phyloP scores from a whole-genome alignment of 169 alveolate genomes.

The Perkinsus chesapeaki region DNA sequence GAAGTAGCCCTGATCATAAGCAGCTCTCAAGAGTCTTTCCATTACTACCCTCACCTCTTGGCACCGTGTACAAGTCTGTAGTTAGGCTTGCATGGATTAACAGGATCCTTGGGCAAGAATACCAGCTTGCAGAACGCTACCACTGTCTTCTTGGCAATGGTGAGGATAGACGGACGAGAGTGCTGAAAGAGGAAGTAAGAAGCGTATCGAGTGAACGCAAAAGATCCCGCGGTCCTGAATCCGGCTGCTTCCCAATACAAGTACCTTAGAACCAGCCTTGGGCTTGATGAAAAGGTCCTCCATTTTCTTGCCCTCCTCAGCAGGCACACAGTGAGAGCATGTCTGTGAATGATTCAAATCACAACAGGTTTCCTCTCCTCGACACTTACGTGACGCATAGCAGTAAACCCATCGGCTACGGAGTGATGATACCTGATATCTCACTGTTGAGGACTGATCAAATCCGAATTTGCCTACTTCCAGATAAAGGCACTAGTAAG shows the following conservation, averaged over 20 bases:
- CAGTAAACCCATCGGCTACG: background rate
- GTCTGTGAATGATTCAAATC: background rate
- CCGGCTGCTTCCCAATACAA: background rate
- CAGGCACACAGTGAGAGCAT: background rate
- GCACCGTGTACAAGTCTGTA: background rate
- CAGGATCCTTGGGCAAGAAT: background rate
- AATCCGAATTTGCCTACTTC: background rate
- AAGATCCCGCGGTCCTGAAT: background rate
- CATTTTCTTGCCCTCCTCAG: background rate
- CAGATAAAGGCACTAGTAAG: background rate
- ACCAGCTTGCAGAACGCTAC: background rate
- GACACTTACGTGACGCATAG: background rate
- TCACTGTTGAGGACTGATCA: background rate
- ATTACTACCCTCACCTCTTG: background rate
- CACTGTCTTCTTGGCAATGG: background rate
- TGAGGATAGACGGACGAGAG: background rate
- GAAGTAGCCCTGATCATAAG: background rate
- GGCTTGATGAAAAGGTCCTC: background rate
- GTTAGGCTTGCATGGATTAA: background rate
- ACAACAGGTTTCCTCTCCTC: background rate
- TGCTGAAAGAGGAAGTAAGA: background rate
- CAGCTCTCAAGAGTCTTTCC: background rate
- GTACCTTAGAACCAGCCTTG: background rate
- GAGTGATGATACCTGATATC: background rate
- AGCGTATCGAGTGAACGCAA: background rate